Percentiles rank a stretch among this genome's conserved stretches.
Conservation (phyloP, 768 basidiomycete species). For the Hebeloma cylindrosporum region DNA sequence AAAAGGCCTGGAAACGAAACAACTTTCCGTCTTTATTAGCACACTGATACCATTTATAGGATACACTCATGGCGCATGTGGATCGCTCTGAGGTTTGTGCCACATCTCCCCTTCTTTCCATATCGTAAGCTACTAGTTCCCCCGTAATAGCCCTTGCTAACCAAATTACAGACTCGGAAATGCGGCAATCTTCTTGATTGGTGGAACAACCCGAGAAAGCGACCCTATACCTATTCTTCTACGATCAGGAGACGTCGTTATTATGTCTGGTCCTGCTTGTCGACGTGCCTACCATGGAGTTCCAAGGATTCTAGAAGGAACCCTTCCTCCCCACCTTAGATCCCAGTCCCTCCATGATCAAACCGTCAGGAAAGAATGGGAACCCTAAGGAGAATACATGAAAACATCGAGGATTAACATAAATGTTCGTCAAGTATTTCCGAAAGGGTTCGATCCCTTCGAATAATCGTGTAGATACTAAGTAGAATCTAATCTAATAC, state of each 20-base stretch:
- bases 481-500: conserved; percentile 6
- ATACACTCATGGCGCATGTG: conserved; percentile 97
- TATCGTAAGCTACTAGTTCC: conserved; percentile 62
- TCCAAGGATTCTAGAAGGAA: conserved; percentile 82
- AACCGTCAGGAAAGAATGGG: conserved; percentile 46
- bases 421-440: conserved; percentile 89
- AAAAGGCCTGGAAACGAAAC: conserved; percentile 43
- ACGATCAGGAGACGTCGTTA: conserved; percentile 86
- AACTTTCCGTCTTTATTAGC: not conserved
- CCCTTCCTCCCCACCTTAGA: conserved; percentile 64
- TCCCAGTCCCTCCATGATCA: conserved; percentile 25
- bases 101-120: conserved; percentile 88
- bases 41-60: conserved; percentile 38
- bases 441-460: conserved; percentile 57
- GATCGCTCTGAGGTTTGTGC: conserved; percentile 95
- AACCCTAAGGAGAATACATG: conserved; percentile 63
- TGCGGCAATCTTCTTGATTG: conserved; percentile 87
- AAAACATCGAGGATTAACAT: conserved; percentile 78
- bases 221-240: conserved; percentile 81
- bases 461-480: not conserved
- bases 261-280: conserved; percentile 89
- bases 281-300: conserved; percentile 93
- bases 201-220: conserved; percentile 73
- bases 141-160: not conserved
- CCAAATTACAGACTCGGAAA: conserved; percentile 69